Conservation (phyloP, 257 asterid genomes). For the Fraxinus pennsylvanica region DNA sequence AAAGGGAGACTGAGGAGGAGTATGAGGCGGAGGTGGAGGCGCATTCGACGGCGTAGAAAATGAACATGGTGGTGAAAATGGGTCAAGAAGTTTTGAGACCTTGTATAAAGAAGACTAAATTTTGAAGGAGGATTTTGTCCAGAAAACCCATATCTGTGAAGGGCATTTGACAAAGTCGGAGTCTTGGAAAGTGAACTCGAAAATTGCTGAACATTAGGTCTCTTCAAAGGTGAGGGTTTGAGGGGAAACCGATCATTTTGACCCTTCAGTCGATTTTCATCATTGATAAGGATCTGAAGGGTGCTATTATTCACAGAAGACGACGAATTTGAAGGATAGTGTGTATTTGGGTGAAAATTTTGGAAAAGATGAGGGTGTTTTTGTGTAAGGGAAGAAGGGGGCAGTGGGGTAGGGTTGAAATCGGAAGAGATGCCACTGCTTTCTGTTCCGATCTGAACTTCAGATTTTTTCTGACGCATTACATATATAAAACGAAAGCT, state of each 20-base stretch:
- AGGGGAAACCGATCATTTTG: slow-evolving; percentile 57
- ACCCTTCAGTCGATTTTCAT: slow-evolving; percentile 38
- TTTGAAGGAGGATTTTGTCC: slow-evolving; percentile 39
- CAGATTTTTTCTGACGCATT: slow-evolving; percentile 98
- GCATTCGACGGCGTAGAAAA: slow-evolving; percentile 70
- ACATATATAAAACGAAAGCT: slow-evolving; percentile 46
- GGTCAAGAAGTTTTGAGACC: slow-evolving; percentile 54
- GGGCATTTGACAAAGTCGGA: slow-evolving; percentile 60
- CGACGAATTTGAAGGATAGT: slow-evolving; percentile 38
- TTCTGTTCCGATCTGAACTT: slow-evolving; percentile 98
- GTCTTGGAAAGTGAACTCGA: slow-evolving; percentile 52
- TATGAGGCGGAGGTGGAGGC: slow-evolving; percentile 70
- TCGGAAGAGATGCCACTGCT: slow-evolving; percentile 99
- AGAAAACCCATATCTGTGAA: slow-evolving; percentile 50
- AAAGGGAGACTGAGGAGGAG: slow-evolving; percentile 74
- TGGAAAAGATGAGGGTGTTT: slow-evolving; percentile 47
- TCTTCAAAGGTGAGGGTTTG: slow-evolving; percentile 69
- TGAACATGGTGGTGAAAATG: slow-evolving; percentile 67
- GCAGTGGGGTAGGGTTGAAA: slow-evolving; percentile 84
- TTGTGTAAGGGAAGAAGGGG: slow-evolving; percentile 56
- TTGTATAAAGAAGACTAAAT: slow-evolving; percentile 37
- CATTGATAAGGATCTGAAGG: slow-evolving; percentile 56
- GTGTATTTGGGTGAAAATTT: slow-evolving; percentile 33
- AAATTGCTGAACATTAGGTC: slow-evolving; percentile 64
- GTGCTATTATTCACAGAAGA: slow-evolving; percentile 31